phyloP scores from a whole-genome alignment of 2,329 filamentous ascomycete genomes.

The Monosporascus sp. region DNA sequence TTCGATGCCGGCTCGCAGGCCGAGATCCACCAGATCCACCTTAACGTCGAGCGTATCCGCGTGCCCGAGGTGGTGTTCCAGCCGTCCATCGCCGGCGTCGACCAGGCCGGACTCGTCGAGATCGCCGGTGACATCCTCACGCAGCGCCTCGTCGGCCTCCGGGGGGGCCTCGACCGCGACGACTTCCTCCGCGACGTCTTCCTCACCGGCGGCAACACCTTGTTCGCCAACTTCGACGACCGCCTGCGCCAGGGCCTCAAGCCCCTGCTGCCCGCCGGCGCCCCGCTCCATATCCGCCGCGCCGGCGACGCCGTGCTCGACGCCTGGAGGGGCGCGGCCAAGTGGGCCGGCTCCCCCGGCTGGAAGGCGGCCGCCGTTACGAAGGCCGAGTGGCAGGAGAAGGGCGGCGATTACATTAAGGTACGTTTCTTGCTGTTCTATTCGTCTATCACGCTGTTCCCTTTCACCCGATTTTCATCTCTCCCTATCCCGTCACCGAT shows the following conservation, averaged over 20 bases:
- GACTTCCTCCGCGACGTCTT: conserved; percentile 82
- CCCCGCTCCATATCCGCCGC: conserved; percentile 63
- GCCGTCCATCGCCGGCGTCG: conserved; percentile 82
- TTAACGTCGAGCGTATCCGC: conserved; percentile 94
- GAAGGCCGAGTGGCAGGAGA: conserved; percentile 81
- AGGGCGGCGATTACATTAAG: conserved; percentile 91
- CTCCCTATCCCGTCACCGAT: background rate
- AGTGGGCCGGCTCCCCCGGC: conserved; percentile 64
- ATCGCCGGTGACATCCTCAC: conserved; percentile 86
- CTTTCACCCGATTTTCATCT: background rate
- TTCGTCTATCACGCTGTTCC: conserved; percentile 7
- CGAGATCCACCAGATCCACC: conserved; percentile 80
- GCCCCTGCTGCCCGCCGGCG: conserved; percentile 64
- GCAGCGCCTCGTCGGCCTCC: conserved; percentile 64
- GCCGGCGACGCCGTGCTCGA: conserved; percentile 76
- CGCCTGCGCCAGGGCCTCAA: conserved; percentile 68
- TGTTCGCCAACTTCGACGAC: conserved; percentile 84
- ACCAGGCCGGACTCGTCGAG: conserved; percentile 90
- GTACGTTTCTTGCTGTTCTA: conserved; percentile 35
- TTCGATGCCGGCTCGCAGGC: conserved; percentile 76
- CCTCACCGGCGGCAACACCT: conserved; percentile 85
- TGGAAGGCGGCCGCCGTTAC: conserved; percentile 65
- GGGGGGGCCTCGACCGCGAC: conserved; percentile 45
- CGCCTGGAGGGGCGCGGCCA: conserved; percentile 88
- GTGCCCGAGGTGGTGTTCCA: conserved; percentile 93